Evolutionary conservation across 768 basidiomycete genomes (phyloP).

Genomic region (Boletellus emodensis): DNA sequence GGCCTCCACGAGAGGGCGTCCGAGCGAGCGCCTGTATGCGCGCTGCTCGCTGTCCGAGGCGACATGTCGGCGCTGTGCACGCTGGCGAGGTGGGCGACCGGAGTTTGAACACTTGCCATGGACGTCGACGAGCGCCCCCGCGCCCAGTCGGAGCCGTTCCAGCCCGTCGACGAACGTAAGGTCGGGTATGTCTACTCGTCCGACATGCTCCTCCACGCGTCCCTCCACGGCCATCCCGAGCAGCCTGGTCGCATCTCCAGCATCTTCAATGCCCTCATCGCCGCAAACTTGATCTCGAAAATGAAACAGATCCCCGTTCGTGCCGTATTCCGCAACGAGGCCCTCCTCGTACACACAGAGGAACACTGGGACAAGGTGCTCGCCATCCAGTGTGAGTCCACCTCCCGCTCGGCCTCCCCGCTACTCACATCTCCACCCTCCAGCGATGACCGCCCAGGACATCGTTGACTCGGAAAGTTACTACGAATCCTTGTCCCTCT

Average conservation of each 20-base stretch:
- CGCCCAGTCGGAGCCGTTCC: conserved; percentile 33
- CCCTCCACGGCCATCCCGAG: conserved; percentile 69
- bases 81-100: conserved; percentile 1
- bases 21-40: too few relatives aligned
- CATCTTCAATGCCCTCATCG: conserved; percentile 67
- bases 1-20: too few relatives aligned
- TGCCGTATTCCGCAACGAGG: conserved; percentile 71
- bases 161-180: conserved; percentile 19
- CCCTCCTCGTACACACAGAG: conserved; percentile 83
- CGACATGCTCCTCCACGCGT: conserved; percentile 83
- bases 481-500: conserved; percentile 90
- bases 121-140: conserved; percentile 26
- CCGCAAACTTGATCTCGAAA: conserved; percentile 52
- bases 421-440: conserved; percentile 15
- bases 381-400: conserved; percentile 69
- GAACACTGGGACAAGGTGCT: conserved; percentile 91
- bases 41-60: too few relatives aligned
- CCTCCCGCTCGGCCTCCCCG: background rate
- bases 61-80: too few relatives aligned
- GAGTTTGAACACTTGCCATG: conserved; percentile 26
- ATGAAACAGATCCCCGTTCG: conserved; percentile 81
- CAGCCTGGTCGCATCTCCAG: conserved; percentile 70
- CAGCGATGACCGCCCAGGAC: conserved; percentile 74
- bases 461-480: conserved; percentile 72
- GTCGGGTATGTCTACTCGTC: conserved; percentile 86